Percentiles rank a stretch among this genome's conserved stretches.
Evolutionary conservation across 495 filamentous ascomycete genomes (phyloP).

Genomic region (Neurospora hispaniola): DNA sequence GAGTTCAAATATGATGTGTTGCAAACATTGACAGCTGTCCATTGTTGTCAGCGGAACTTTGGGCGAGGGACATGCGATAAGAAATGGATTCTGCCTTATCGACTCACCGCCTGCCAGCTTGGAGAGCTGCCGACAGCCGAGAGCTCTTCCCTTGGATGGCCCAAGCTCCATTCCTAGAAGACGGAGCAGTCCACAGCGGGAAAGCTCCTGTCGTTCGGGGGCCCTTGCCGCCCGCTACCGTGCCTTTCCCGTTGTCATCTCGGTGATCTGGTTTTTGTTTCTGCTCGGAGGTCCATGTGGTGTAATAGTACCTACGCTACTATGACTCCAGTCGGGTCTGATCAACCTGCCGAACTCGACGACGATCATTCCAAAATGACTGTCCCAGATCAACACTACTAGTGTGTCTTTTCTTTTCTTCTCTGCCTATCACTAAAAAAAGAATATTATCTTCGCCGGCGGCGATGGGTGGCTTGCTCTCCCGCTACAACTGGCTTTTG

Average conservation of each 20-base stretch:
- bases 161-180: background rate
- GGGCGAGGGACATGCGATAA: background rate
- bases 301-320: no score
- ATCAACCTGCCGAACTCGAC: background rate
- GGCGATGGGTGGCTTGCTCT: background rate
- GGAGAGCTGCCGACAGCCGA: background rate
- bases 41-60: background rate
- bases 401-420: background rate
- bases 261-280: background rate
- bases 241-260: background rate
- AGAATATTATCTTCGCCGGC: background rate
- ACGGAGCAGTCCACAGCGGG: background rate
- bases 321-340: no score
- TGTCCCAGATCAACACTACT: background rate
- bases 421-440: background rate
- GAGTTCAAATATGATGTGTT: background rate
- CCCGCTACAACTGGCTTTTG: background rate
- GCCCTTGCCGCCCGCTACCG: background rate
- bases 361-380: background rate
- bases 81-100: conserved; percentile 5
- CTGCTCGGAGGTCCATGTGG: no score
- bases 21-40: background rate
- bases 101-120: conserved; percentile 5
- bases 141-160: background rate
- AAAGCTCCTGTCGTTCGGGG: background rate